phyloP scores from a whole-genome alignment of 169 alveolate species.

The Cryptosporidium meleagridis region DNA sequence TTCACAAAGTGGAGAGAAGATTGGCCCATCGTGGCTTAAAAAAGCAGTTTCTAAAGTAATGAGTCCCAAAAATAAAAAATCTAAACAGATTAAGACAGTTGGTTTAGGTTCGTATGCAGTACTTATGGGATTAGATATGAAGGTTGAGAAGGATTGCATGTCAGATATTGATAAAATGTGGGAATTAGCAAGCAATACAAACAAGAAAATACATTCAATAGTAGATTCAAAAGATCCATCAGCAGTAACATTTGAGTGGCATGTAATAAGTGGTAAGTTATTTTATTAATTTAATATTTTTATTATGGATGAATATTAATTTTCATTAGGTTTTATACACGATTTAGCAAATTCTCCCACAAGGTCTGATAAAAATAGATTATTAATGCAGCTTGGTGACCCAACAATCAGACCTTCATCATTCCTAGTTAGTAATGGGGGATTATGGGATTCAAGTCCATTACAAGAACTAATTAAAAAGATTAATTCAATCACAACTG shows the following conservation, averaged over 20 bases:
- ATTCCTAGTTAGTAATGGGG: conserved; percentile 69
- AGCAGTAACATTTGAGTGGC: conserved; percentile 73
- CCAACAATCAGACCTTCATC: conserved; percentile 72
- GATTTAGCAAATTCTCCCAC: conserved; percentile 71
- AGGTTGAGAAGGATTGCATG: conserved; percentile 50
- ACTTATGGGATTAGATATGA: conserved; percentile 71
- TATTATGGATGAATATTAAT: not conserved
- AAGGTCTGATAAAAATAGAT: conserved; percentile 28
- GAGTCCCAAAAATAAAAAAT: conserved; percentile 31
- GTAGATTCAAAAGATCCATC: conserved; percentile 73
- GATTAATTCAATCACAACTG: conserved; percentile 1
- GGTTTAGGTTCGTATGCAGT: conserved; percentile 72
- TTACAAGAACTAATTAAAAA: conserved; percentile 23
- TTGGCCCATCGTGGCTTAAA: conserved; percentile 62
- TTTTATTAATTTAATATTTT: not conserved
- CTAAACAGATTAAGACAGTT: conserved; percentile 35
- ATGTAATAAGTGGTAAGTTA: conserved; percentile 75
- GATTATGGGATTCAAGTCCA: conserved; percentile 67
- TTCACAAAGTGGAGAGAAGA: conserved; percentile 11
- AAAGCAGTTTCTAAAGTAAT: conserved; percentile 71
- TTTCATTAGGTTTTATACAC: conserved; percentile 49
- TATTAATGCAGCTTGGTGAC: conserved; percentile 60
- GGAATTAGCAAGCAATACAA: conserved; percentile 53
- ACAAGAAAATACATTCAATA: conserved; percentile 66
- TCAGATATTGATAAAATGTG: conserved; percentile 44